A percentile compares a stretch with the other conserved stretches of the same genome.
Conservation (phyloP, 2,329 filamentous ascomycete genomes). For the Paracoccidioides brasiliensis region DNA sequence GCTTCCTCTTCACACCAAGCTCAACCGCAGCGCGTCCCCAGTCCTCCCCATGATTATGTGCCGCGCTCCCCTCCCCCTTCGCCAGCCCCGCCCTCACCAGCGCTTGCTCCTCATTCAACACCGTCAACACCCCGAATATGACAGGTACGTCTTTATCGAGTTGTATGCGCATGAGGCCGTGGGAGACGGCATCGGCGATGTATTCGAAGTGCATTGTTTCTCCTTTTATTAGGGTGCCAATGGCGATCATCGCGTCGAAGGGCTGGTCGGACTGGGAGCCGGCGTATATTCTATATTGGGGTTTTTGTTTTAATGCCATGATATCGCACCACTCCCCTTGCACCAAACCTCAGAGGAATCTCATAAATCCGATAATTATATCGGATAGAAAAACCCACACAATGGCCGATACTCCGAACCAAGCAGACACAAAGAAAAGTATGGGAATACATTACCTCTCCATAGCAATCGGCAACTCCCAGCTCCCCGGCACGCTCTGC, state of each 20-base stretch:
- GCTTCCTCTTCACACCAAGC: conserved; percentile 73
- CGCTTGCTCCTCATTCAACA: conserved; percentile 79
- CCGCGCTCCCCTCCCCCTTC: conserved; percentile 24
- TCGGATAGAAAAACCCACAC: no score
- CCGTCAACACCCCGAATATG: conserved; percentile 81
- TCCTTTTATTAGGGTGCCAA: conserved; percentile 95
- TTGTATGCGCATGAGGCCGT: conserved; percentile 89
- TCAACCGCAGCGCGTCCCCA: conserved; percentile 94
- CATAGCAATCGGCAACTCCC: conserved; percentile 84
- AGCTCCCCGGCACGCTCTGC: conserved; percentile 83
- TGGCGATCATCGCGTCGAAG: conserved; percentile 89
- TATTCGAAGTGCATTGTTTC: conserved; percentile 99
- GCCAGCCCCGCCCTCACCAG: conserved; percentile 67
- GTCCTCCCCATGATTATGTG: conserved; percentile 91
- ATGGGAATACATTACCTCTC: conserved; percentile 49
- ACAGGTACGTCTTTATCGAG: conserved; percentile 80
- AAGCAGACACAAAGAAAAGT: background rate
- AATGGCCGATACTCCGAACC: no score
- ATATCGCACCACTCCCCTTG: no score
- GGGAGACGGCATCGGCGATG: conserved; percentile 80
- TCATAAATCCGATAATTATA: no score
- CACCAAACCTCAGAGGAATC: no score
- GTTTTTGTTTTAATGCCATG: background rate
- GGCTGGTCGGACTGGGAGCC: conserved; percentile 77
- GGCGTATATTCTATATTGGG: conserved; percentile 54